Conservation (phyloP, 148 eudicot species). For the Rhododendron ovatum region DNA sequence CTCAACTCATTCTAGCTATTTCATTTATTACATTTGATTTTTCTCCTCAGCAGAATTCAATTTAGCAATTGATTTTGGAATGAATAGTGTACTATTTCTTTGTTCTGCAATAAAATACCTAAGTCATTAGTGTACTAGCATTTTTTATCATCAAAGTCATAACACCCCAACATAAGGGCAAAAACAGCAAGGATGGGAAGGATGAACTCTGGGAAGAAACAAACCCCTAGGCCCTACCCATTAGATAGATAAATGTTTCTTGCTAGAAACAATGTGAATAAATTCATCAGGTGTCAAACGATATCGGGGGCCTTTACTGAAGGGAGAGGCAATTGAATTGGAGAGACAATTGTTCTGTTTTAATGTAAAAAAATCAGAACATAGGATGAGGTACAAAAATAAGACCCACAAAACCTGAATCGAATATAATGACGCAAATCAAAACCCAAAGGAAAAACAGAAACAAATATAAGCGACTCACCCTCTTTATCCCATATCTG, state of each 20-base stretch:
- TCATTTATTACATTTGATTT: neutral
- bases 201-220: neutral
- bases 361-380: neutral
- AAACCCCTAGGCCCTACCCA: neutral
- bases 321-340: neutral
- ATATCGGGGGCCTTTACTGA: neutral
- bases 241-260: neutral
- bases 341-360: neutral
- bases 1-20: neutral
- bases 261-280: neutral
- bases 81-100: neutral
- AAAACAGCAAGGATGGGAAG: neutral
- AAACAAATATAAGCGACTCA: constrained; percentile 12
- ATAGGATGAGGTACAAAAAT: neutral
- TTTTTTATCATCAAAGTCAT: neutral
- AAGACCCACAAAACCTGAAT: neutral
- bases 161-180: neutral
- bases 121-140: neutral
- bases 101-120: neutral
- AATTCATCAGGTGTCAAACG: neutral
- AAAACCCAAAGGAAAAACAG: neutral
- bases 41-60: neutral
- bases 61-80: neutral
- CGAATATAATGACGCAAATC: neutral
- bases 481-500: constrained; percentile 99